phyloP scores from a whole-genome alignment of 768 basidiomycete species.

The Agaricus blazei region DNA sequence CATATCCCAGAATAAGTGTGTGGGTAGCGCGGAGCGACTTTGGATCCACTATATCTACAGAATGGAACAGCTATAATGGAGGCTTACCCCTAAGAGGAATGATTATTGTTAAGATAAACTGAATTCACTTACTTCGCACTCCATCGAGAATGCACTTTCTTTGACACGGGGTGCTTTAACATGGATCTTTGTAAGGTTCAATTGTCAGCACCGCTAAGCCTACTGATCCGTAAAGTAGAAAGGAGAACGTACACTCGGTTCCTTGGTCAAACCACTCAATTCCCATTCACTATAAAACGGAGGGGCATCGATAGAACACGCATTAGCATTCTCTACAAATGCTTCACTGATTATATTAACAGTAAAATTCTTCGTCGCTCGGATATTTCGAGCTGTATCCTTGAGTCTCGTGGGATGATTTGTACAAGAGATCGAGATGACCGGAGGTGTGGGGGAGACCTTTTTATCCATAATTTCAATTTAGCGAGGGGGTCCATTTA shows the following conservation, averaged over 20 bases:
- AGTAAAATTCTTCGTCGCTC: slow-evolving; percentile 59
- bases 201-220: background rate
- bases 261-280: slow-evolving; percentile 54
- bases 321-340: slow-evolving; percentile 55
- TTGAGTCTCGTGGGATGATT: slow-evolving; percentile 27
- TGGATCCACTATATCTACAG: slow-evolving; percentile 29
- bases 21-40: slow-evolving; percentile 24
- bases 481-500: slow-evolving; percentile 14
- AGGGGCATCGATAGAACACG: slow-evolving; percentile 47
- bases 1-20: slow-evolving; percentile 44
- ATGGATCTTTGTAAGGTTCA: slow-evolving; percentile 27
- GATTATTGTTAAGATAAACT: background rate
- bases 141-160: slow-evolving; percentile 61
- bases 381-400: slow-evolving; percentile 66
- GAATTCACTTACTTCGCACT: slow-evolving; percentile 42
- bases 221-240: background rate
- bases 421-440: slow-evolving; percentile 50
- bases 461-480: slow-evolving; percentile 13
- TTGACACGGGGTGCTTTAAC: slow-evolving; percentile 51
- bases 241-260: slow-evolving; percentile 41
- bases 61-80: slow-evolving; percentile 33
- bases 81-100: slow-evolving; percentile 15
- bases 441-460: slow-evolving; percentile 56
- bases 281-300: slow-evolving; percentile 52
- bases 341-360: slow-evolving; percentile 75